Base-by-base conservation (phyloP, 306 rosid species). In the Fragaria nilgerrensis region DNA sequence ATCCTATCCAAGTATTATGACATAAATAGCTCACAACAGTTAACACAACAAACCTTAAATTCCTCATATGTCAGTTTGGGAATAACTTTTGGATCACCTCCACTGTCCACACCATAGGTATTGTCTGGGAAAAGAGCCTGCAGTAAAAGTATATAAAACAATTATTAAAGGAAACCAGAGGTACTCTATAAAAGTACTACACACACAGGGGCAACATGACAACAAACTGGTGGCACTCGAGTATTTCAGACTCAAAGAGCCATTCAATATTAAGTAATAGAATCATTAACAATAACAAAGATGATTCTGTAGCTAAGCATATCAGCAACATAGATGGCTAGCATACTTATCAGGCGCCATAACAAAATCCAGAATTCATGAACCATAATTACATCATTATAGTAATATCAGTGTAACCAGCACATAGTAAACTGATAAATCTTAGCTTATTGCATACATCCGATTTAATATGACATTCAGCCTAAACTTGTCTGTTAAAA, bases 41-140 rank as follows among this genome's bases (percentile, higher is more conserved):
- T 16, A 66, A 14, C 22, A 77, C 36, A 53, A 79, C 88, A 80
- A 75, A 95, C 99, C 99, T 92, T 91, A 82, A 95, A 95, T 80
- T 91, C 91, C 77, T 92, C 93, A 77, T 82, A 95, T 65, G 94
- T 88, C 84, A 95, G 90, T 68, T 87, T 92, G 62, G 99, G 99
- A 84, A 95, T 95, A 82, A 86, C 93, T 72, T 44, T 85, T 41
- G 99, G 99, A 83, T 95, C 99, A 22, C 99, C 99, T 80, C 99
- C 99, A 15, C 99, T 92, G 82, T 95, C 99, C 80, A 95, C 98
- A 48, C 97, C 98, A 73, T 91, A 95, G 48, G 98, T 86, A 80
- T 87, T 95, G 81, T 95, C 98, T 12, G 99, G 99, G 83, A 87
- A 95, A 78, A 95, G 98, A 81, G 97, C 97, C 99, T 95, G 92